Evolutionary conservation across 352 stramenopile species (phyloP).

Genomic region (Phytophthora aleatoria): DNA sequence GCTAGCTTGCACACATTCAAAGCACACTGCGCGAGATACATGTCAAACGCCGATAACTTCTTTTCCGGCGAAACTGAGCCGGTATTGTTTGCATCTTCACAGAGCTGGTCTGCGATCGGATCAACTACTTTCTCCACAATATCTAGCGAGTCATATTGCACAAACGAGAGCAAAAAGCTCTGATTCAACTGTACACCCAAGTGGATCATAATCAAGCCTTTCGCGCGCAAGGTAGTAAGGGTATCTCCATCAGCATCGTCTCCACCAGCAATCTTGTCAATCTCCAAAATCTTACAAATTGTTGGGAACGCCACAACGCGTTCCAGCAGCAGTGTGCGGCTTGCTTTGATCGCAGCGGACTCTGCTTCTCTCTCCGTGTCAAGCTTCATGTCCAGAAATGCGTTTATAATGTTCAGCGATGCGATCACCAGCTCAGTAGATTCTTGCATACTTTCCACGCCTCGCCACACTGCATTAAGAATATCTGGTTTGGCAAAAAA

Average conservation of each 20-base stretch:
- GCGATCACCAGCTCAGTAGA: conserved; percentile 44
- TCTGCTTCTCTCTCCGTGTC: conserved; percentile 31
- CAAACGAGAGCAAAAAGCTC: conserved; percentile 44
- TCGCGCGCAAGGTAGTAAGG: conserved; percentile 52
- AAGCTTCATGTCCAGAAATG: conserved; percentile 59
- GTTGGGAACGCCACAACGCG: conserved; percentile 36
- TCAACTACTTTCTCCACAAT: conserved; percentile 40
- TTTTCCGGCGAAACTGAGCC: conserved; percentile 6
- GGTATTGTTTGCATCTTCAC: conserved; percentile 7
- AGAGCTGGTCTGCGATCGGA: conserved; percentile 31
- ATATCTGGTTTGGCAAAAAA: conserved; percentile 43
- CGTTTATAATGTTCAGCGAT: conserved; percentile 71
- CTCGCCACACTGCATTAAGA: conserved; percentile 50
- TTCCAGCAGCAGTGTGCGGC: conserved; percentile 43
- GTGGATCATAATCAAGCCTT: conserved; percentile 67
- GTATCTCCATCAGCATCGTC: conserved; percentile 5
- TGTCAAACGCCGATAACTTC: conserved; percentile 34
- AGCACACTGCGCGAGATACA: conserved; percentile 67
- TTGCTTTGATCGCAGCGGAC: conserved; percentile 34
- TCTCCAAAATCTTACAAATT: conserved; percentile 38
- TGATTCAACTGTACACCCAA: conserved; percentile 58
- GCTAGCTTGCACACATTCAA: conserved; percentile 59
- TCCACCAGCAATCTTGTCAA: not conserved
- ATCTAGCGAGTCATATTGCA: conserved; percentile 38
- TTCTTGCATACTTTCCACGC: conserved; percentile 25